Evolutionary conservation across 805 yeast genomes (phyloP), one percentile per base, ranked within the genome.

Genomic region (Saturnispora sekii): DNA sequence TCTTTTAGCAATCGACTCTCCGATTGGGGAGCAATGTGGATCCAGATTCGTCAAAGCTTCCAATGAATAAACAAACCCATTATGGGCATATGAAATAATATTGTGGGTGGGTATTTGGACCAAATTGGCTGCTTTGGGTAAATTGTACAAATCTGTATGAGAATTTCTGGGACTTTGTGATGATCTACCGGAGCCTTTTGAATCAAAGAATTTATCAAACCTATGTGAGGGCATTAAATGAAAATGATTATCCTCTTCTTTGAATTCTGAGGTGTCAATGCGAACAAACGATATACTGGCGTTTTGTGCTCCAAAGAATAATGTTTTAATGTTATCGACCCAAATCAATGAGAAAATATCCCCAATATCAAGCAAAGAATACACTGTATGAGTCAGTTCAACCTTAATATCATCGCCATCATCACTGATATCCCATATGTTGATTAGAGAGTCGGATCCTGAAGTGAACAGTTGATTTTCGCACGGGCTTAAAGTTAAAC

Each of bases 271-370:
- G 4, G 47, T 44, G n/a, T 51, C 52, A 40, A 70, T 54, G 38
- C 72, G 72, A 46, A 85, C 79, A 78, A 84, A 90, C 35, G 85
- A 74, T 14, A 90, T 74, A 1, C 89, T 75, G 3, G 97, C 96
- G 59, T 89, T 90, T 61, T 93, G 97, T 10, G 95, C 81, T 4
- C 98, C 98, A 54, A 86, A 74, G 50, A 80, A 85, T 4, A 90
- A 67, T 0, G 85, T 76, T 39, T 78, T 71, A 10, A 74, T 60
- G 2, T 64, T 51, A 15, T 76, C 74, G 12, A 81, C 70, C 78
- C 93, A 86, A 7, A 79, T 74, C 31, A 90, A 64, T 8, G 95
- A 81, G 58, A 90, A 90, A 14, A 90, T 83, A 61, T 90, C 98
- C 41, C 98, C 98, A 42, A 90, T 82, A 64, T 90, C 98, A 32